Evolutionary conservation across 176 grass and related monocot species (phyloP).

Genomic region (Microstegium vimineum): DNA sequence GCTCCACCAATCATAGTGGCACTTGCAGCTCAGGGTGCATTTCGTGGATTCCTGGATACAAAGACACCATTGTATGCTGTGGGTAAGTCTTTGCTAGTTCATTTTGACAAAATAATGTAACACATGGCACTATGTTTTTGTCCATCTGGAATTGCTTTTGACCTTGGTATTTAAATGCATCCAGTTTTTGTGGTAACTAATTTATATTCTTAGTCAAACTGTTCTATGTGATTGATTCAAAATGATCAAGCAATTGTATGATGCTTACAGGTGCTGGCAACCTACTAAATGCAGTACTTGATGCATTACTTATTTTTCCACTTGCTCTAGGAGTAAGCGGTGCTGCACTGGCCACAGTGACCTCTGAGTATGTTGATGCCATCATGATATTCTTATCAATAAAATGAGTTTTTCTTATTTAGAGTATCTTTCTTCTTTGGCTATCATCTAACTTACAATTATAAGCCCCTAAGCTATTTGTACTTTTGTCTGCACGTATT

Average conservation of each 20-base stretch:
- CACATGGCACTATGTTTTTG: neutral
- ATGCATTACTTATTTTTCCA: conserved; percentile 75
- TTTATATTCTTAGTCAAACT: neutral
- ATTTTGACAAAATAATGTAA: neutral
- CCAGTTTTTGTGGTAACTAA: neutral
- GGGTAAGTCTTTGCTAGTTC: conserved; percentile 32
- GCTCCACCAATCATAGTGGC: conserved; percentile 84
- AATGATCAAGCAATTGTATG: neutral
- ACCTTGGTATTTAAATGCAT: too few species aligned
- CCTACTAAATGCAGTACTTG: conserved; percentile 74
- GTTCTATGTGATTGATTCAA: neutral
- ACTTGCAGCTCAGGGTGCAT: conserved; percentile 91
- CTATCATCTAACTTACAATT: neutral
- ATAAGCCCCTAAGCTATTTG: neutral
- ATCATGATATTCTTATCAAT: conserved; percentile 31
- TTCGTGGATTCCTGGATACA: conserved; percentile 95
- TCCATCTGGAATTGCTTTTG: too few species aligned
- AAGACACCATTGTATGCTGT: conserved; percentile 93
- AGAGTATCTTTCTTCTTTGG: neutral
- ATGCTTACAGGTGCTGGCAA: conserved; percentile 67
- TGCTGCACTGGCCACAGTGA: conserved; percentile 83
- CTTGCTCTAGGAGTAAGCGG: conserved; percentile 88
- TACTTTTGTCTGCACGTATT: conserved; percentile 16
- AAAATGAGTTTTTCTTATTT: conserved; percentile 29
- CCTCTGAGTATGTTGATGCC: conserved; percentile 74